A percentile compares a stretch with the other conserved stretches of the same genome.
Conservation (phyloP, 2,329 filamentous ascomycete genomes). For the Phaeophleospora eucalypticola region DNA sequence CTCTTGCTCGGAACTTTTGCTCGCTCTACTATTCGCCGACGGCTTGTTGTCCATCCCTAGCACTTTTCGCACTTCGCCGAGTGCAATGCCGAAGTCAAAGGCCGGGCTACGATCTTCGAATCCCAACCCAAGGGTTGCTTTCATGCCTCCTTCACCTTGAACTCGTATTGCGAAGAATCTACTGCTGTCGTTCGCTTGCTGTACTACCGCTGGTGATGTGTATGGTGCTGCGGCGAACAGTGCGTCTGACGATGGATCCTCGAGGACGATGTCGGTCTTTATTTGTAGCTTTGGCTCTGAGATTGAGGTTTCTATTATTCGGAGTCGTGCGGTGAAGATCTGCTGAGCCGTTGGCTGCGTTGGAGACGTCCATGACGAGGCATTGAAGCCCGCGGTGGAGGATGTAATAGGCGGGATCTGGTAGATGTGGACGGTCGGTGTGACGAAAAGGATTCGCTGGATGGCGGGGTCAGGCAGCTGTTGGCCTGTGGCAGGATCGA, state of each 20-base stretch:
- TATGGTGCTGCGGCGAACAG: constrained; percentile 85
- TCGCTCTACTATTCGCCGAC: constrained; percentile 38
- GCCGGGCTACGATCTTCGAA: constrained; percentile 84
- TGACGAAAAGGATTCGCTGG: constrained; percentile 77
- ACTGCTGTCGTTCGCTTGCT: constrained; percentile 72
- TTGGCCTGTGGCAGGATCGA: constrained; percentile 68
- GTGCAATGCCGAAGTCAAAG: constrained; percentile 76
- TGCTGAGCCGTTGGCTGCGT: constrained; percentile 60
- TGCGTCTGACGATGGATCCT: constrained; percentile 67
- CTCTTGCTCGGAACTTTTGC: constrained; percentile 44
- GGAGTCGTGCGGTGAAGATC: constrained; percentile 81
- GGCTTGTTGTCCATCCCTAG: constrained; percentile 55
- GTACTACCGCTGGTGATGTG: constrained; percentile 60
- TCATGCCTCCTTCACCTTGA: constrained; percentile 68
- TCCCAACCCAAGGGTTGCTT: constrained; percentile 76
- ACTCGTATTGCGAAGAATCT: constrained; percentile 83
- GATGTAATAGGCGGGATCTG: constrained; percentile 70
- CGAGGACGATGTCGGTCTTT: constrained; percentile 64
- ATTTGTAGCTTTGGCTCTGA: constrained; percentile 13
- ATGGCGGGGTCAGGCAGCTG: constrained; percentile 64
- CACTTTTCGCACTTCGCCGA: constrained; percentile 73
- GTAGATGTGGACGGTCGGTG: constrained; percentile 75
- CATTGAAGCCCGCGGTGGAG: constrained; percentile 73
- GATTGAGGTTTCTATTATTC: constrained; percentile 41
- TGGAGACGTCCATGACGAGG: constrained; percentile 70